Evolutionary conservation across 163 green algal genomes (phyloP).

Genomic region (Coccomyxa subellipsoidea): DNA sequence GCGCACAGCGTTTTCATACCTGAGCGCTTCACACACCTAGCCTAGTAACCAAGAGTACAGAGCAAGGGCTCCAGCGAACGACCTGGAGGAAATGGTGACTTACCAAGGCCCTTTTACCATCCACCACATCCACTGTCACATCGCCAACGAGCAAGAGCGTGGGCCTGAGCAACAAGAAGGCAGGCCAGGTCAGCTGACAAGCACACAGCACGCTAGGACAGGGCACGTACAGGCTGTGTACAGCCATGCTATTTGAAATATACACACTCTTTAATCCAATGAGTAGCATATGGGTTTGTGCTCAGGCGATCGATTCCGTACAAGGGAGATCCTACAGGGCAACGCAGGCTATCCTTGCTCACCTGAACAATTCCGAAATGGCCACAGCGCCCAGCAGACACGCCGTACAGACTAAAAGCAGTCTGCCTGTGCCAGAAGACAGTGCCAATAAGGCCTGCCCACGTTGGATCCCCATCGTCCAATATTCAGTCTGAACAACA

Average conservation of each 20-base stretch:
- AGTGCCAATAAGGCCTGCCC: neutral
- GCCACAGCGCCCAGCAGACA: neutral
- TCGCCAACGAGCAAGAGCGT: slow-evolving; percentile 74
- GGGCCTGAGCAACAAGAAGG: slow-evolving; percentile 41
- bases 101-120: slow-evolving; percentile 61
- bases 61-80: too few species aligned
- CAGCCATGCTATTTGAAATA: too few species aligned
- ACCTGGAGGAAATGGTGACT: neutral
- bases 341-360: neutral
- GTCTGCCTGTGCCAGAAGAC: neutral
- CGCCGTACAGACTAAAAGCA: neutral
- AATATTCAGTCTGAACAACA: neutral
- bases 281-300: too few species aligned
- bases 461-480: neutral
- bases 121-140: slow-evolving; percentile 74
- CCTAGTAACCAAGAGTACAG: too few species aligned
- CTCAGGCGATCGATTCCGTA: neutral
- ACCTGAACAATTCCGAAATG: neutral
- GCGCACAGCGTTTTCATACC: too few species aligned
- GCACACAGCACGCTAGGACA: neutral
- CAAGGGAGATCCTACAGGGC: neutral
- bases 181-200: neutral
- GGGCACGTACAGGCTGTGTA: too few species aligned
- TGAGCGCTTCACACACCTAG: too few species aligned
- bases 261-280: neutral